These are phyloP conservation scores for Nicotiana undulata DNA, from an alignment of 257 asterid genomes.

Conservation along the genomic window DNA sequence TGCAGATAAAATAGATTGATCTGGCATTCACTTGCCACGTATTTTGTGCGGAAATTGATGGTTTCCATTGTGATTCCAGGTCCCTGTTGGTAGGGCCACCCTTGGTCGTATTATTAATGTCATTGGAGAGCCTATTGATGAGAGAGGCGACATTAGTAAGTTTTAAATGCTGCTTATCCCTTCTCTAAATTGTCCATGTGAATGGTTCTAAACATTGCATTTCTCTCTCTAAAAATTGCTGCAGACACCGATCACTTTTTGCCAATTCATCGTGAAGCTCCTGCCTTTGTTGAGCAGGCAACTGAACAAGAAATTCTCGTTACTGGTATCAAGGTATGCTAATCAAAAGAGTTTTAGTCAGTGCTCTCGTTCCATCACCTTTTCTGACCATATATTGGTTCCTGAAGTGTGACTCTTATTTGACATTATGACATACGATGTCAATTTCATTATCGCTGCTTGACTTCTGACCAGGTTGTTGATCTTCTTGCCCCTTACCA, in stretches of 20 bases:
- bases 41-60: not conserved
- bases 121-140: conserved; percentile 92
- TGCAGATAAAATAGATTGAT: not conserved
- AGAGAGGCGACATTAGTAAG: conserved; percentile 80
- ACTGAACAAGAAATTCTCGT: conserved; percentile 94
- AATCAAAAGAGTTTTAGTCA: not conserved
- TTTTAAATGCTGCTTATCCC: not conserved
- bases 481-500: conserved; percentile 98
- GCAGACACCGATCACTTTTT: conserved; percentile 80
- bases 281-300: conserved; percentile 90
- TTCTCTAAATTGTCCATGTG: not conserved
- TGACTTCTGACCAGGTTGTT: conserved; percentile 48
- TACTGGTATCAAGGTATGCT: conserved; percentile 88
- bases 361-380: not conserved
- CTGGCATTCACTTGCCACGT: not conserved
- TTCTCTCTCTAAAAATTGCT: conserved; percentile 3
- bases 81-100: conserved; percentile 97
- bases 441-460: not conserved
- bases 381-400: not conserved
- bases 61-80: conserved; percentile 32
- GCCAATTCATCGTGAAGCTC: conserved; percentile 98
- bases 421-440: not conserved
- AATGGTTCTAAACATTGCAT: not conserved
- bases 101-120: conserved; percentile 96
- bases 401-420: not conserved